These are phyloP conservation scores for Colletotrichum lini DNA, from an alignment of 2,329 filamentous ascomycete genomes.

Conservation along the genomic window DNA sequence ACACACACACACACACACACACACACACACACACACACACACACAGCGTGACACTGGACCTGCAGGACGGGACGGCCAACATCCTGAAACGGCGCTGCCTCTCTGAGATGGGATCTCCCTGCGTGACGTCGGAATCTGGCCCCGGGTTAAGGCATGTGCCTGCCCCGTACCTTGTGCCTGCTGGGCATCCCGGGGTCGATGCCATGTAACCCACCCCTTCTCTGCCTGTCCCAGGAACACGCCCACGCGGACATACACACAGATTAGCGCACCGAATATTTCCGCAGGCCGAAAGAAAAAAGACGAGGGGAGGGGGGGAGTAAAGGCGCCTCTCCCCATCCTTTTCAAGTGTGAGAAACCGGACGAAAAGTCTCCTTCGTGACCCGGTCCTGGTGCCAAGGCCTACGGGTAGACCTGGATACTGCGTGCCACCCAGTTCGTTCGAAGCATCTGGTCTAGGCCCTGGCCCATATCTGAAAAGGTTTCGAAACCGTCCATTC, in stretches of 20 bases:
- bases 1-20: neutral
- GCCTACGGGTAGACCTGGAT: neutral
- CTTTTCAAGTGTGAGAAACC: constrained; percentile 33
- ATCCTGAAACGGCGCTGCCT: constrained; percentile 38
- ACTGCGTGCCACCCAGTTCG: constrained; percentile 22
- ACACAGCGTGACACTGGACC: neutral
- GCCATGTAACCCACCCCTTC: neutral
- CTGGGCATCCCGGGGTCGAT: constrained; percentile 12
- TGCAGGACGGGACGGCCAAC: constrained; percentile 32
- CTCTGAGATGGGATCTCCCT: constrained; percentile 38
- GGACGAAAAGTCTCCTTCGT: constrained; percentile 38
- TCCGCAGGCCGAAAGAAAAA: neutral
- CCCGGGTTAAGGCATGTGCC: constrained; percentile 12
- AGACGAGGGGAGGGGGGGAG: neutral
- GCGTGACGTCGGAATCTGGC: constrained; percentile 30
- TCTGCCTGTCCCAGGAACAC: constrained; percentile 10
- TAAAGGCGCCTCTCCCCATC: neutral
- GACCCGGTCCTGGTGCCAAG: neutral
- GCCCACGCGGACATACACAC: neutral
- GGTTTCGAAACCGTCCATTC: constrained; percentile 29
- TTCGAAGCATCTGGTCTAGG: constrained; percentile 35
- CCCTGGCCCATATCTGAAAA: constrained; percentile 25
- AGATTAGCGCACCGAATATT: neutral
- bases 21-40: too few species aligned
- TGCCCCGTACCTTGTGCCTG: constrained; percentile 9